A percentile compares a stretch with the other conserved stretches of the same genome.
These are phyloP conservation scores for Exophiala phaeomuriformis DNA, from an alignment of 2,329 filamentous ascomycete species.

Conservation along the genomic window DNA sequence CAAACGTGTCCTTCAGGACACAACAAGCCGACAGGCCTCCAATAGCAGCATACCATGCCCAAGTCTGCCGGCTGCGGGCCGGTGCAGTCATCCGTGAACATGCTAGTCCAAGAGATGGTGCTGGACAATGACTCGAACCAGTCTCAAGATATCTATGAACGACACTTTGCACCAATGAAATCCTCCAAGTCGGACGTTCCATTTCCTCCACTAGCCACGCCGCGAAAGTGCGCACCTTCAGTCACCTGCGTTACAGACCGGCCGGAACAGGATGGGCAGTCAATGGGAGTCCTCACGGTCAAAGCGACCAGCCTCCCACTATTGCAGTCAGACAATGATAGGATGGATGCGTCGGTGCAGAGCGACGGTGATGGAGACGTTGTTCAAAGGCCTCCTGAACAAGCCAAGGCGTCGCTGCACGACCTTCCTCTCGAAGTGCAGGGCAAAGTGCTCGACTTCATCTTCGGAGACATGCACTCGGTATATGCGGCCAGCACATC, in stretches of 20 bases:
- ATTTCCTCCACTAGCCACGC: constrained; percentile 20
- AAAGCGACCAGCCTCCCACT: constrained; percentile 9
- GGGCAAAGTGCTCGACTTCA: constrained; percentile 62
- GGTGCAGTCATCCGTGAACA: constrained; percentile 9
- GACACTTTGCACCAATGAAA: constrained; percentile 18
- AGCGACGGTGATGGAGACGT: not conserved
- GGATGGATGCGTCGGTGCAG: not conserved
- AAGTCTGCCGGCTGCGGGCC: constrained; percentile 2
- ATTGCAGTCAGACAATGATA: not conserved
- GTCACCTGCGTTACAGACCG: constrained; percentile 16
- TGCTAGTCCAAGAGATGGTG: constrained; percentile 21
- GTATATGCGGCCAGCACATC: constrained; percentile 50
- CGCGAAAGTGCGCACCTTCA: constrained; percentile 23
- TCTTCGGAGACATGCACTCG: constrained; percentile 62
- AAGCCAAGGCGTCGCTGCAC: constrained; percentile 10
- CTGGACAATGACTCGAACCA: constrained; percentile 17
- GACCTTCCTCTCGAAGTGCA: constrained; percentile 63
- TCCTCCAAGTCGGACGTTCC: constrained; percentile 20
- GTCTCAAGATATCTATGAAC: constrained; percentile 17
- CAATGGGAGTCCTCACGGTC: constrained; percentile 20
- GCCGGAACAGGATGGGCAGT: constrained; percentile 18
- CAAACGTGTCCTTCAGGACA: not conserved
- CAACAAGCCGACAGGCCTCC: not conserved
- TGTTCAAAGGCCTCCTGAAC: not conserved
- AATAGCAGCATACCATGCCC: not conserved